A percentile compares a stretch with the other conserved stretches of the same genome.
Evolutionary conservation across 1,284 basidiomycete species (phyloP).

Genomic region (Trametes sp.): DNA sequence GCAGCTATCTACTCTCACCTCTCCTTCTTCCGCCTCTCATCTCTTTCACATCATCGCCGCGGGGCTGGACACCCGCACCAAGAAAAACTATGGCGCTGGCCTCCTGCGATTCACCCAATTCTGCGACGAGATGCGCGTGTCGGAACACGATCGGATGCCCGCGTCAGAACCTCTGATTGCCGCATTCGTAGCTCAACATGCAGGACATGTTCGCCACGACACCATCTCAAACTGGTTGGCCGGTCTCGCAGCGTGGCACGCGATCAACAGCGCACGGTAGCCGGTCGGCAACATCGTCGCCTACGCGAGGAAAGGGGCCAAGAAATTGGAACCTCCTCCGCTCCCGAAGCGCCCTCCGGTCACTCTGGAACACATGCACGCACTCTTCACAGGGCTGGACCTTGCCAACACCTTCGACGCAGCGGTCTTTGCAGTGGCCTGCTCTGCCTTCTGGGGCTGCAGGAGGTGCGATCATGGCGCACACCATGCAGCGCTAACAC

Average conservation of each 20-base stretch:
- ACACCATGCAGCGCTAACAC: not conserved
- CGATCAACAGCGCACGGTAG: conserved; percentile 43
- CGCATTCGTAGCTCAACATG: conserved; percentile 32
- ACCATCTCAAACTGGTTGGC: conserved; percentile 37
- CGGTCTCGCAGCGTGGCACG: conserved; percentile 44
- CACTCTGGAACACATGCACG: conserved; percentile 42
- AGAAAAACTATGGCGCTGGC: conserved; percentile 42
- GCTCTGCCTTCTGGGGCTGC: conserved; percentile 28
- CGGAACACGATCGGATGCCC: conserved; percentile 44
- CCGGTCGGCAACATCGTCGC: conserved; percentile 33
- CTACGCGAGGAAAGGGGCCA: conserved; percentile 30
- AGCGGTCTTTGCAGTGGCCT: conserved; percentile 37
- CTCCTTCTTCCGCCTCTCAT: conserved; percentile 14
- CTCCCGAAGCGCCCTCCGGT: conserved; percentile 39
- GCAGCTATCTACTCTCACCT: not conserved
- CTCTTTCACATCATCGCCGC: not conserved
- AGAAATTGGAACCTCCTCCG: conserved; percentile 35
- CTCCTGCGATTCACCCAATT: conserved; percentile 45
- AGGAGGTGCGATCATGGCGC: not conserved
- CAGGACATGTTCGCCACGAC: conserved; percentile 1
- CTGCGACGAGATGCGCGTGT: conserved; percentile 41
- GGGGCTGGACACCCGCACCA: not conserved
- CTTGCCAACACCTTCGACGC: conserved; percentile 34
- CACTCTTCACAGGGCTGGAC: conserved; percentile 36
- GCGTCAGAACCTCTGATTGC: conserved; percentile 38